These are phyloP conservation scores for Solanum medicagineum DNA, from an alignment of 257 asterid genomes.

Conservation along the genomic window DNA sequence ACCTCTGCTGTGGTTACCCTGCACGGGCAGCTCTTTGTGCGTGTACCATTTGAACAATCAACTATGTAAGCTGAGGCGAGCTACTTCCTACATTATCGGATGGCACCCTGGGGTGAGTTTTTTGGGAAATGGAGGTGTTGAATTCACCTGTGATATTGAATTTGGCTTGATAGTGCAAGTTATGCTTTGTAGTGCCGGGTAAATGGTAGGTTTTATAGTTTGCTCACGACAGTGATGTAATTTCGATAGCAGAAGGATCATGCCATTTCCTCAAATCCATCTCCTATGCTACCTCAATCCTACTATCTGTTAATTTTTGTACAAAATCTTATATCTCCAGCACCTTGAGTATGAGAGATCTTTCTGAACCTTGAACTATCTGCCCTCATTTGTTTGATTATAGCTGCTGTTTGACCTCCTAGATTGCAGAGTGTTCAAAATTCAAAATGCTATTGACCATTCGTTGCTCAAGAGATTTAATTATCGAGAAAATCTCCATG, in stretches of 20 bases:
- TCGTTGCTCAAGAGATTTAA: neutral
- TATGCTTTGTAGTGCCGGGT: neutral
- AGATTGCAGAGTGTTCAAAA: neutral
- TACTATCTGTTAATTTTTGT: neutral
- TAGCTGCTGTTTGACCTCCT: neutral
- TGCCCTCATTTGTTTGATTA: neutral
- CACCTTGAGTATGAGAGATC: neutral
- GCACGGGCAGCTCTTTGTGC: conserved; percentile 88
- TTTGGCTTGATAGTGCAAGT: neutral
- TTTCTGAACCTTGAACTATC: neutral
- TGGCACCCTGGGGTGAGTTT: neutral
- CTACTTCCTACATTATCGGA: neutral
- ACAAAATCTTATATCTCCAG: neutral
- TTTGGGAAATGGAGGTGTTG: neutral
- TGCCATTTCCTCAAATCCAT: neutral
- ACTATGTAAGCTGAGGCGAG: conserved; percentile 17
- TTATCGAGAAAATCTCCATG: neutral
- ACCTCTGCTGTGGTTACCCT: conserved; percentile 90
- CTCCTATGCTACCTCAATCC: neutral
- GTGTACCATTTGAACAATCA: conserved; percentile 76
- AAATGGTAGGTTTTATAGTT: neutral
- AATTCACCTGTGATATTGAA: neutral
- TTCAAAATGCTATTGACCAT: neutral
- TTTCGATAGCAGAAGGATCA: neutral
- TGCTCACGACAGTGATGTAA: neutral